Percentiles rank a stretch among this genome's conserved stretches.
Evolutionary conservation across 345 rosid species (phyloP).

Genomic region (Dovyalis caffra): DNA sequence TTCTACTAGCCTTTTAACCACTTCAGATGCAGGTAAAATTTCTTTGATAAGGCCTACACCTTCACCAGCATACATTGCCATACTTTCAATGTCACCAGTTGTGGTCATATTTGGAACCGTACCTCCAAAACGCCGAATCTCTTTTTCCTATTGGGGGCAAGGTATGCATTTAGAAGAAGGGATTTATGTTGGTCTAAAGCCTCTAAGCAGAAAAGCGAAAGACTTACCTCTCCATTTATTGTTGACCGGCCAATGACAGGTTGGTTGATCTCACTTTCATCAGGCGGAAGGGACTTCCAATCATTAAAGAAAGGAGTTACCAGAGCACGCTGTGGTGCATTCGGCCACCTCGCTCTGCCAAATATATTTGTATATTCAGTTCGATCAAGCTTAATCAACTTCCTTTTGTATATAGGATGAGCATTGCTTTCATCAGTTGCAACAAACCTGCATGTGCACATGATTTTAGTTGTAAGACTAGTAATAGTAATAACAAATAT

Average conservation of each 20-base stretch:
- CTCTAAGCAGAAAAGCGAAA: neutral
- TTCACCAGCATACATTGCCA: slow-evolving; percentile 90
- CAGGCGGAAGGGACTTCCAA: slow-evolving; percentile 55
- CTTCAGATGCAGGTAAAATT: slow-evolving; percentile 70
- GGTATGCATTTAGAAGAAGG: neutral
- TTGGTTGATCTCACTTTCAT: slow-evolving; percentile 61
- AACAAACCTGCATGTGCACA: slow-evolving; percentile 58
- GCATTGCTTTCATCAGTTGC: slow-evolving; percentile 85
- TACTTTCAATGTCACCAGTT: slow-evolving; percentile 78
- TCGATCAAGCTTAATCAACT: slow-evolving; percentile 56
- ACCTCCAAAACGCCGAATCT: slow-evolving; percentile 64
- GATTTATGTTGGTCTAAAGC: neutral
- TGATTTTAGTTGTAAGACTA: neutral
- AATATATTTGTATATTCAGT: slow-evolving; percentile 72
- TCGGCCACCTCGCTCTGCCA: slow-evolving; percentile 88
- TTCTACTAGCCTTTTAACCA: slow-evolving; percentile 58
- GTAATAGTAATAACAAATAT: no score
- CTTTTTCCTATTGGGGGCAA: slow-evolving; percentile 62
- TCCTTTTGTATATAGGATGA: slow-evolving; percentile 75
- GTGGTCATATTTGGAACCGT: slow-evolving; percentile 66
- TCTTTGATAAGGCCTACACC: slow-evolving; percentile 76
- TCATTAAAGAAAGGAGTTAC: slow-evolving; percentile 62
- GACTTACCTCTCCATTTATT: slow-evolving; percentile 61
- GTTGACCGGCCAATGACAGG: slow-evolving; percentile 72
- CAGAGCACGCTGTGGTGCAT: slow-evolving; percentile 75